These are phyloP conservation scores for Avena insularis DNA, from an alignment of 176 grass and related monocot genomes.

Conservation along the genomic window DNA sequence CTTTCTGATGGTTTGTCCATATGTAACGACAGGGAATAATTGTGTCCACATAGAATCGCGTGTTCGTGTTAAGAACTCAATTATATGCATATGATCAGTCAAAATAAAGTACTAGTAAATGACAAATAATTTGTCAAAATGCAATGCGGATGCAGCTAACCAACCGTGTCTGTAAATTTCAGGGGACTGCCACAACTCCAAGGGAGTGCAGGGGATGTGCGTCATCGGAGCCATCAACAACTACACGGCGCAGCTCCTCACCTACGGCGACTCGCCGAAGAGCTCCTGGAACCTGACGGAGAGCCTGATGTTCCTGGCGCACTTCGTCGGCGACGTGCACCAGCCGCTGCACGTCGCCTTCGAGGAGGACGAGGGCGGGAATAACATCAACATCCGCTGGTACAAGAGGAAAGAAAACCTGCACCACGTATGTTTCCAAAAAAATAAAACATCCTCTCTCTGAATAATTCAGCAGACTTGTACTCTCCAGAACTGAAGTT, in stretches of 20 bases:
- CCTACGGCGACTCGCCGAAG: constrained; percentile 60
- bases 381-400: constrained; percentile 79
- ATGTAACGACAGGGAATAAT: too few species aligned
- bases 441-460: not conserved
- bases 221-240: constrained; percentile 96
- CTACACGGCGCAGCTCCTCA: constrained; percentile 77
- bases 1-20: too few species aligned
- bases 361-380: constrained; percentile 74
- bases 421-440: constrained; percentile 69
- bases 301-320: too few species aligned
- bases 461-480: not conserved
- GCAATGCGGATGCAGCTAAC: too few species aligned
- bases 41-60: too few species aligned
- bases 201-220: constrained; percentile 66
- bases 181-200: constrained; percentile 86
- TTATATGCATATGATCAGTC: too few species aligned
- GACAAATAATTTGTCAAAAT: too few species aligned
- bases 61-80: too few species aligned
- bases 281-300: constrained; percentile 74
- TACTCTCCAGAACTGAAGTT: not conserved
- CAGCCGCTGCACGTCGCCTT: constrained; percentile 63
- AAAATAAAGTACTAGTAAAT: too few species aligned
- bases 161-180: not conserved
- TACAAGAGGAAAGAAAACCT: constrained; percentile 88
- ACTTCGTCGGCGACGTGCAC: too few species aligned